These are phyloP conservation scores for Apiospora pterosperma DNA, from an alignment of 2,329 filamentous ascomycete species.

Conservation along the genomic window DNA sequence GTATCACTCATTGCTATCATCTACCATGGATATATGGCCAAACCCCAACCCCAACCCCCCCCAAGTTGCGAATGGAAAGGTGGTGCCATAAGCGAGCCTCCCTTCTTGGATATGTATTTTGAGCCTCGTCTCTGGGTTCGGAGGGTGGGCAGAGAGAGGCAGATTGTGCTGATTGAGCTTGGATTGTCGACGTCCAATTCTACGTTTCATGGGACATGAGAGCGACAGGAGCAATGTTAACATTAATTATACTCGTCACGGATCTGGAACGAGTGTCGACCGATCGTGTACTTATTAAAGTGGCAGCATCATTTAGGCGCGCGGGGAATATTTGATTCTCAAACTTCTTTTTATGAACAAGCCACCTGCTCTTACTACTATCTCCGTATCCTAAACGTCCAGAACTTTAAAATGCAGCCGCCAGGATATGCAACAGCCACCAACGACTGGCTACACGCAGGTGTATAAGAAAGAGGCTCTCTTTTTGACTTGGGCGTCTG, in stretches of 20 bases:
- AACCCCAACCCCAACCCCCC: too few species aligned
- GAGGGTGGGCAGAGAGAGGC: not conserved
- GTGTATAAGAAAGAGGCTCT: not conserved
- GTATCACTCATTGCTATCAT: not conserved
- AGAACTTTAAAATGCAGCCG: not conserved
- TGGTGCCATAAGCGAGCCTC: not conserved
- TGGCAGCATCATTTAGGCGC: not conserved
- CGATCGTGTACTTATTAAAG: not conserved
- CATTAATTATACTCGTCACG: not conserved
- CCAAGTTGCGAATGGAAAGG: not conserved
- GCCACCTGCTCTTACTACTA: not conserved
- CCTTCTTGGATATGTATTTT: not conserved
- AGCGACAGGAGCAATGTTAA: constrained; percentile 3
- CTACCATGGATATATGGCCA: not conserved
- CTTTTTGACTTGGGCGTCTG: not conserved
- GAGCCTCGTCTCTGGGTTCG: not conserved
- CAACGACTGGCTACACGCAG: too few species aligned
- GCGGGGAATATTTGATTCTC: not conserved
- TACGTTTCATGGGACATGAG: constrained; percentile 1
- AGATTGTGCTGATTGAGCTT: not conserved
- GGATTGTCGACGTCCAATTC: not conserved
- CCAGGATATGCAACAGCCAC: not conserved
- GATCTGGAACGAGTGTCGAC: not conserved
- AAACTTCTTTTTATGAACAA: not conserved
- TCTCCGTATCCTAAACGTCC: not conserved